A percentile compares a stretch with the other conserved stretches of the same genome.
Evolutionary conservation across 2,329 filamentous ascomycete species (phyloP).

Genomic region (Fusarium pseudonygamai): DNA sequence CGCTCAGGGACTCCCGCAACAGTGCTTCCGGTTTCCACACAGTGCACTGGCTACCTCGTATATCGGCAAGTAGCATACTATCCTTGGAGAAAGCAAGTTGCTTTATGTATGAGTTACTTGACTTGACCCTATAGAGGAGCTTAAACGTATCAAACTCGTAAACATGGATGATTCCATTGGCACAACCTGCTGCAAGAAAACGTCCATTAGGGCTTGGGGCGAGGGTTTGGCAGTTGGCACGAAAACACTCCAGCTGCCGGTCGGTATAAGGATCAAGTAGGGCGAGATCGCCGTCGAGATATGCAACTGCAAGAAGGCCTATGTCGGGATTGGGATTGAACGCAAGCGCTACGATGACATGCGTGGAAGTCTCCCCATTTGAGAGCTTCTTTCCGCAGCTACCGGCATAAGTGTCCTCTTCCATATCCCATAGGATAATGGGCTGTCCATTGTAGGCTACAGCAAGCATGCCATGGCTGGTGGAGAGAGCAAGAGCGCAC

Average conservation of each 20-base stretch:
- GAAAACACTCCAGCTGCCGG: constrained; percentile 38
- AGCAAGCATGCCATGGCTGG: constrained; percentile 46
- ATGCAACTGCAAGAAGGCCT: constrained; percentile 44
- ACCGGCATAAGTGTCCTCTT: constrained; percentile 44
- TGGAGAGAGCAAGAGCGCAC: constrained; percentile 41
- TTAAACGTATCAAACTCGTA: constrained; percentile 45
- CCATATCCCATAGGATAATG: constrained; percentile 50
- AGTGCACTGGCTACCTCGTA: constrained; percentile 48
- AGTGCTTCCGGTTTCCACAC: constrained; percentile 50
- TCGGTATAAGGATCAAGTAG: constrained; percentile 45
- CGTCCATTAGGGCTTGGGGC: constrained; percentile 45
- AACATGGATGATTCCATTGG: constrained; percentile 41
- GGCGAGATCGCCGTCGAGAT: constrained; percentile 47
- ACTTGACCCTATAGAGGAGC: constrained; percentile 25
- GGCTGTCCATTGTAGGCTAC: constrained; percentile 45
- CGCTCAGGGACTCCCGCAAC: constrained; percentile 38
- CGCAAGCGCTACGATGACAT: constrained; percentile 44
- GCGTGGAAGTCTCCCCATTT: constrained; percentile 44
- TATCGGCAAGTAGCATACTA: constrained; percentile 47
- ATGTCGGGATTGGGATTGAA: constrained; percentile 49
- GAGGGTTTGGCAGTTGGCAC: constrained; percentile 44
- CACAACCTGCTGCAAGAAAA: constrained; percentile 42
- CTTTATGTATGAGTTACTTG: constrained; percentile 40
- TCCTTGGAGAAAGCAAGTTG: constrained; percentile 47
- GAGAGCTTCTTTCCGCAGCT: constrained; percentile 47